Evolutionary conservation across 2,329 filamentous ascomycete species (phyloP), one percentile per base, ranked within the genome.

Genomic region (Colletotrichum noveboracense): DNA sequence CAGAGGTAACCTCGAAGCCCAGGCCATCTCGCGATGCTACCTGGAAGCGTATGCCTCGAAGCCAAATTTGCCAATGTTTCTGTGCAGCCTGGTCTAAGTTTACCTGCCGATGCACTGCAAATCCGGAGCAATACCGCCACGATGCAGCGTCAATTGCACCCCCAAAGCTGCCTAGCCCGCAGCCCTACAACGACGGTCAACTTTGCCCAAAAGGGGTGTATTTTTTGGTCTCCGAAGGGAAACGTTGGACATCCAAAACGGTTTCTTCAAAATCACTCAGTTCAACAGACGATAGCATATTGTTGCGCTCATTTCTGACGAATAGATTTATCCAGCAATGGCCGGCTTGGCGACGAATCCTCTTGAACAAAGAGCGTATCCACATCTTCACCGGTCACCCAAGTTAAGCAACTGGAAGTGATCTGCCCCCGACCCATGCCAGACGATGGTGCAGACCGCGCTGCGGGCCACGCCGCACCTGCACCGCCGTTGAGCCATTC

Each of bases 311-410:
- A 18, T 61, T 48, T 58, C 64, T 56, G 55, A 64, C 38, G 21
- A 30, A 62, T 16, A 13, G 10, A 30, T 18, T 26, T 16, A 58
- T 24, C 32, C 56, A 61, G 34, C 30, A 28, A 60, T 9, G 34
- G 32, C 67, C 73, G 55, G 64, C 69, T 68, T 56, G 73, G 58
- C 64, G 36, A 34, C 61, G 30, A 55, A 56, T 28, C 26, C 18
- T 30, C 58, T 28, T 67, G 43, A n/a, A 48, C 24, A 61, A 18
- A 52, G 61, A 55, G 38, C 56, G 67, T 62, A 73, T 73, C 73
- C 73, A 75, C 73, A 68, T 38, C 73, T 52, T 75, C 69, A 75
- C 73, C 73, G 73, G 70, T 75, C 73, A 34, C 24, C 72, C 72
- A 71, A 72, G 61, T 75, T 67, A 18, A 72, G 56, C 56, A 60